Conservation (phyloP, 176 grass and related monocot genomes). For the Alopecurus myosuroides region DNA sequence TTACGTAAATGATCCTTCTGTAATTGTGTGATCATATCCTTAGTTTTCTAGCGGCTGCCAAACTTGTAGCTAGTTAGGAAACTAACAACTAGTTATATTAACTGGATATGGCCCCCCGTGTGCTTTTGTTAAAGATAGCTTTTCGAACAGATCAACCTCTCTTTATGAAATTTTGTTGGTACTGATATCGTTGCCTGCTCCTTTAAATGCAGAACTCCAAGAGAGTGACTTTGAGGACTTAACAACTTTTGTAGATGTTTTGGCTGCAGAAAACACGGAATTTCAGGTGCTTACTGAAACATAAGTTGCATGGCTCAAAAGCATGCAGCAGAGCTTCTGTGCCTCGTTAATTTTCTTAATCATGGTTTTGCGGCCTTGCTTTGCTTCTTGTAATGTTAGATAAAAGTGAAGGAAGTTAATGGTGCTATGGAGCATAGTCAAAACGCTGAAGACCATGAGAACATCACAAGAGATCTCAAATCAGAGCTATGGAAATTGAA, state of each 20-base stretch:
- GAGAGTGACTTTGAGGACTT: conserved; percentile 34
- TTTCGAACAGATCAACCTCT: not conserved
- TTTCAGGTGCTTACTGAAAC: conserved; percentile 31
- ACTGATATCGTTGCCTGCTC: not conserved
- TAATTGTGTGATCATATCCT: no score
- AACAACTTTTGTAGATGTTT: conserved; percentile 12
- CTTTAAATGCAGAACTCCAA: conserved; percentile 23
- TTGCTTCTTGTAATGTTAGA: conserved; percentile 25
- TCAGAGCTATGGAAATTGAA: conserved; percentile 34
- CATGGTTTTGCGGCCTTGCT: not conserved
- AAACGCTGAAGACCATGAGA: not conserved
- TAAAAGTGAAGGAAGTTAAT: conserved; percentile 22
- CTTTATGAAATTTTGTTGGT: not conserved
- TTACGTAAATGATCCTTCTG: not conserved
- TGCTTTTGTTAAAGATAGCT: not conserved
- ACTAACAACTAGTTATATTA: no score
- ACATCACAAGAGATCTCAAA: conserved; percentile 7
- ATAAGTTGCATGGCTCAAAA: not conserved
- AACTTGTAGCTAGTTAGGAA: not conserved
- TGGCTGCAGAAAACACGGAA: conserved; percentile 37
- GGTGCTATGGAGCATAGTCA: not conserved
- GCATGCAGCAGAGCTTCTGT: not conserved
- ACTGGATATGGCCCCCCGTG: no score
- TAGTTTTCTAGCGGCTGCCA: not conserved
- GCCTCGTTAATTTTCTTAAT: not conserved